phyloP scores from a whole-genome alignment of 169 alveolate genomes.

The Cryptosporidium sp. region DNA sequence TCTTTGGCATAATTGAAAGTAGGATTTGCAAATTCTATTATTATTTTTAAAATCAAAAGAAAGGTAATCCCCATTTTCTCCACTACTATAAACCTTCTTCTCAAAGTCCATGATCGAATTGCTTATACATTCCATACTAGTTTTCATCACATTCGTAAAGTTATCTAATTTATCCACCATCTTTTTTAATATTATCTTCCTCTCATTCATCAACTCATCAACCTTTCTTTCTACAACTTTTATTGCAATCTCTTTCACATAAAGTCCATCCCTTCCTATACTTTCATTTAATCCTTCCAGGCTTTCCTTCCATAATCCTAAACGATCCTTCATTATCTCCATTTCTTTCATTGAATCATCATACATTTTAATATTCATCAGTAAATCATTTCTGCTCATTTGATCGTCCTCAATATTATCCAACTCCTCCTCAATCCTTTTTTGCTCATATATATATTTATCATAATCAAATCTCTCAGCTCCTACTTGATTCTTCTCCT shows the following conservation, averaged over 20 bases:
- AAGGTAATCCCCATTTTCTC: background rate
- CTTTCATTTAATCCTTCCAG: background rate
- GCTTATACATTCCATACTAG: slow-evolving; percentile 66
- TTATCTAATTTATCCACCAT: slow-evolving; percentile 24
- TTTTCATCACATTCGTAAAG: slow-evolving; percentile 34
- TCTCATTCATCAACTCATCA: slow-evolving; percentile 43
- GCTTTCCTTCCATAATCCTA: slow-evolving; percentile 29
- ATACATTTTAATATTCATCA: slow-evolving; percentile 24
- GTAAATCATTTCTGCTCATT: background rate
- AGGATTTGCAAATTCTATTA: slow-evolving; percentile 27
- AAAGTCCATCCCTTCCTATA: slow-evolving; percentile 31
- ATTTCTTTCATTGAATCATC: slow-evolving; percentile 59
- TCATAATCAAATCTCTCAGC: background rate
- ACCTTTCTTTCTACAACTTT: slow-evolving; percentile 35
- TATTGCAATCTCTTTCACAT: slow-evolving; percentile 27
- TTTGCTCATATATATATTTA: slow-evolving; percentile 1
- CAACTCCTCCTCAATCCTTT: background rate
- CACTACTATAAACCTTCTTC: slow-evolving; percentile 10
- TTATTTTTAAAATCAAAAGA: slow-evolving; percentile 13
- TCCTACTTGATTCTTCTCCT: background rate
- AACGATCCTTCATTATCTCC: slow-evolving; percentile 57
- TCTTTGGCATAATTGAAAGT: slow-evolving; percentile 43
- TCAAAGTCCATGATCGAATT: slow-evolving; percentile 52
- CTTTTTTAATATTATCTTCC: slow-evolving; percentile 8
- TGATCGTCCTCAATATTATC: background rate